Percentiles rank a stretch among this genome's conserved stretches.
phyloP scores from a whole-genome alignment of 192 early-diverging fungal genomes.

The Geranomyces variabilis region DNA sequence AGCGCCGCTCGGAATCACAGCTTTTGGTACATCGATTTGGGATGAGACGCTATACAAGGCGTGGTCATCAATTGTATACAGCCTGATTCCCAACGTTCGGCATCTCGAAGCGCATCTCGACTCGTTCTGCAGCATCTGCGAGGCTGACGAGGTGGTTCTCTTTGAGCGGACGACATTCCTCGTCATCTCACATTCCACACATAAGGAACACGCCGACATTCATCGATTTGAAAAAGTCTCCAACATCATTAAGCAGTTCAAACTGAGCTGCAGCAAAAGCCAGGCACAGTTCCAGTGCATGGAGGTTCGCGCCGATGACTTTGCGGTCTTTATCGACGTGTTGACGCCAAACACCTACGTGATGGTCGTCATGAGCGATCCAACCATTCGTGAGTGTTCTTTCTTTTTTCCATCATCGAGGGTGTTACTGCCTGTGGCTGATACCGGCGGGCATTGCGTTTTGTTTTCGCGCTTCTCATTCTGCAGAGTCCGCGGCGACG shows the following conservation, averaged over 20 bases:
- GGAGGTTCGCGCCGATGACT: constrained; percentile 76
- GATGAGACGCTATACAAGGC: constrained; percentile 93
- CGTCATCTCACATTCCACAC: constrained; percentile 82
- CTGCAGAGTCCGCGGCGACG: constrained; percentile 76
- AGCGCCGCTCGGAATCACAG: constrained; percentile 66
- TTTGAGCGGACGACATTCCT: constrained; percentile 96
- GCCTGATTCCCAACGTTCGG: constrained; percentile 90
- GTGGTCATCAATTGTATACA: constrained; percentile 97
- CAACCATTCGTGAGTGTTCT: constrained; percentile 72
- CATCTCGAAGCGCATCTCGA: constrained; percentile 77
- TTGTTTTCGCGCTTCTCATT: background rate
- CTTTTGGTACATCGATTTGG: constrained; percentile 88
- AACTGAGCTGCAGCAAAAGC: constrained; percentile 72
- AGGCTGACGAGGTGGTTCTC: constrained; percentile 92
- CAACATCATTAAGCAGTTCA: constrained; percentile 93
- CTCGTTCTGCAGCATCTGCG: constrained; percentile 80
- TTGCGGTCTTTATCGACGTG: constrained; percentile 80
- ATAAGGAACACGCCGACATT: constrained; percentile 60
- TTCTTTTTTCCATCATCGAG: background rate
- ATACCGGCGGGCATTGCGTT: background rate
- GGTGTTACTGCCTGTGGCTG: background rate
- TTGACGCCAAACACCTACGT: constrained; percentile 84
- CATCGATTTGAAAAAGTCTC: constrained; percentile 90
- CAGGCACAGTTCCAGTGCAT: constrained; percentile 86
- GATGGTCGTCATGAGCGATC: constrained; percentile 85